Evolutionary conservation across 2,329 filamentous ascomycete genomes (phyloP).

Genomic region (Aphanoascus verrucosus): DNA sequence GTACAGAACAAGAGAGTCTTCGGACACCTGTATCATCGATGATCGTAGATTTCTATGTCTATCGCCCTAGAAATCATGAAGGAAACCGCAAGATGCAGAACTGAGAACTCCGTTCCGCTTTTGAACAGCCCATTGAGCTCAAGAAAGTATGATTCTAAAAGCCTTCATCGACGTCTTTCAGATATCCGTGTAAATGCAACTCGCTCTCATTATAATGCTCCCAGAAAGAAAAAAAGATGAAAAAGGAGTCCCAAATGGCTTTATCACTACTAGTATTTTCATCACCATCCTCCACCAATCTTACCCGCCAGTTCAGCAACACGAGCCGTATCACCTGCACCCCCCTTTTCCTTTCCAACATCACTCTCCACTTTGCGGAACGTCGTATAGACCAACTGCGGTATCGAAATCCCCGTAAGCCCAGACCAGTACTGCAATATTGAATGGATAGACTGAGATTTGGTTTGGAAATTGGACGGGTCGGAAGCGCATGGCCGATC

Average conservation of each 20-base stretch:
- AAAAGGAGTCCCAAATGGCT: background rate
- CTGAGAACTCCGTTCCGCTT: no score
- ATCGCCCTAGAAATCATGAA: no score
- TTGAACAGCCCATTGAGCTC: no score
- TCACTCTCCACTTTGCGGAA: conserved; percentile 91
- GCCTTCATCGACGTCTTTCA: background rate
- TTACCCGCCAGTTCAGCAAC: conserved; percentile 83
- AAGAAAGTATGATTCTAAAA: no score
- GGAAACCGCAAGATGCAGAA: no score
- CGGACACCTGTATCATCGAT: no score
- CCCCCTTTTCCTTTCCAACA: conserved; percentile 62
- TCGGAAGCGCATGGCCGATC: conserved; percentile 19
- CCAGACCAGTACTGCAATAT: conserved; percentile 66
- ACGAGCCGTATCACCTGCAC: conserved; percentile 59
- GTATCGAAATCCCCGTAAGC: conserved; percentile 58
- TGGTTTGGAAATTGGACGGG: conserved; percentile 12
- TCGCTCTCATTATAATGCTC: background rate
- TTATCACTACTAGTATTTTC: background rate
- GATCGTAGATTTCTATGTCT: no score
- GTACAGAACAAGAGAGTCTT: no score
- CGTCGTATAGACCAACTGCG: conserved; percentile 69
- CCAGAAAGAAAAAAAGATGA: background rate
- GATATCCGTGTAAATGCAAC: background rate
- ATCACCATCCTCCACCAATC: conserved; percentile 82
- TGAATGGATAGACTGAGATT: conserved; percentile 27